Conservation (phyloP, 1,139 yeast species). For the Saccharomyces hybrid region DNA sequence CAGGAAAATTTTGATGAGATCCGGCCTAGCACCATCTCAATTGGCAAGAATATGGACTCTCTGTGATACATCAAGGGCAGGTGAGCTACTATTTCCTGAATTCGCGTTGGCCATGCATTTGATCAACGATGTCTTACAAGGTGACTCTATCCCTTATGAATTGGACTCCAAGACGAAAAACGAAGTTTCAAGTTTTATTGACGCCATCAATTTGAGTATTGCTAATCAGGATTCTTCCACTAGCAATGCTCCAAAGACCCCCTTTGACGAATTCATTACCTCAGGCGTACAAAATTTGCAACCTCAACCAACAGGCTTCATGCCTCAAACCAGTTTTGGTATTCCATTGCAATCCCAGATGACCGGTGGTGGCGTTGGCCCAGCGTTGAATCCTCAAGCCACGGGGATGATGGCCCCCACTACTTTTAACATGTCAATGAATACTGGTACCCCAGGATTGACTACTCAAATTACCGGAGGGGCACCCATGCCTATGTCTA, state of each 20-base stretch:
- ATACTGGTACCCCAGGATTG: conserved; percentile 17
- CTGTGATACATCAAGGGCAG: conserved; percentile 81
- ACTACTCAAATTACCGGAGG: conserved; percentile 19
- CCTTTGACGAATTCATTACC: conserved; percentile 29
- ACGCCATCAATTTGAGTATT: conserved; percentile 73
- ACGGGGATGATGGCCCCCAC: conserved; percentile 6
- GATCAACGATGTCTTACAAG: conserved; percentile 70
- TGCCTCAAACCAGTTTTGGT: conserved; percentile 28
- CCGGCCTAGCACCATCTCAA: conserved; percentile 67
- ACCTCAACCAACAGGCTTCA: conserved; percentile 34
- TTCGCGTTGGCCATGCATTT: conserved; percentile 89
- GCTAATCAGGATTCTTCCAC: conserved; percentile 47
- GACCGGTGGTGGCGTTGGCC: conserved; percentile 27
- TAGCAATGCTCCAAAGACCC: conserved; percentile 22
- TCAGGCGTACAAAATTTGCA: conserved; percentile 24
- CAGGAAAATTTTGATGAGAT: conserved; percentile 69
- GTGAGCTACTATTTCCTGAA: conserved; percentile 83
- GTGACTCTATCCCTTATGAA: conserved; percentile 65
- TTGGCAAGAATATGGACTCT: conserved; percentile 88
- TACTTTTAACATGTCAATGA: conserved; percentile 2
- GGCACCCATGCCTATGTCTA: not conserved
- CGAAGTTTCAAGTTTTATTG: conserved; percentile 83
- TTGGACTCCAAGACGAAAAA: conserved; percentile 68
- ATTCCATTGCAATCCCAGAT: conserved; percentile 24
- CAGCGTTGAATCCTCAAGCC: conserved; percentile 22